phyloP scores from a whole-genome alignment of 148 eudicot genomes.

The Suaeda aralocaspica region DNA sequence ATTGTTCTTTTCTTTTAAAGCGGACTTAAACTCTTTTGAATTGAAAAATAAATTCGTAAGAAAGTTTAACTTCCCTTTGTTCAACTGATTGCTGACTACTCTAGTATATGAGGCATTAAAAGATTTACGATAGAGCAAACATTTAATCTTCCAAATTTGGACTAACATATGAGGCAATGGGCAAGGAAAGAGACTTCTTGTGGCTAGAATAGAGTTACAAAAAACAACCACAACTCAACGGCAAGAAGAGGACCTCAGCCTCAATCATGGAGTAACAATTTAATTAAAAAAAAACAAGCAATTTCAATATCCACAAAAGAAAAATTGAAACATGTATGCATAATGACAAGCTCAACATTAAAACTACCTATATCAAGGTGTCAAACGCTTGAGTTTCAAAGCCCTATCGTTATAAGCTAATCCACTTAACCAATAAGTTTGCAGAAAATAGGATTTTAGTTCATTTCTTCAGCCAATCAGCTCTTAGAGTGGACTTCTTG shows the following conservation, averaged over 20 bases:
- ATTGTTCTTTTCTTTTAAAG: too few species aligned
- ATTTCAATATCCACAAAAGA: background rate
- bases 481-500: background rate
- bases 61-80: too few species aligned
- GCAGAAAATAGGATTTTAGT: slow-evolving; percentile 5
- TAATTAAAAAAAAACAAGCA: background rate
- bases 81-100: too few species aligned
- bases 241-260: too few species aligned
- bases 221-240: slow-evolving; percentile 7
- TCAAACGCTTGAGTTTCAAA: background rate
- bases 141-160: too few species aligned
- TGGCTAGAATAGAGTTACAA: background rate
- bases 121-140: too few species aligned
- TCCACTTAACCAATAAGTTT: slow-evolving; percentile 5
- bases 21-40: too few species aligned
- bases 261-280: background rate
- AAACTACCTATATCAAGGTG: slow-evolving; percentile 11
- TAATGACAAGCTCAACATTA: slow-evolving; percentile 8
- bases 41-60: too few species aligned
- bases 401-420: background rate
- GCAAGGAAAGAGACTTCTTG: background rate
- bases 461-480: slow-evolving; percentile 13
- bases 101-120: too few species aligned
- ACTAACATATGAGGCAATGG: background rate
- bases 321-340: slow-evolving; percentile 3